Base-by-base conservation (phyloP, 345 rosid genomes). In the Trapa incisa region DNA sequence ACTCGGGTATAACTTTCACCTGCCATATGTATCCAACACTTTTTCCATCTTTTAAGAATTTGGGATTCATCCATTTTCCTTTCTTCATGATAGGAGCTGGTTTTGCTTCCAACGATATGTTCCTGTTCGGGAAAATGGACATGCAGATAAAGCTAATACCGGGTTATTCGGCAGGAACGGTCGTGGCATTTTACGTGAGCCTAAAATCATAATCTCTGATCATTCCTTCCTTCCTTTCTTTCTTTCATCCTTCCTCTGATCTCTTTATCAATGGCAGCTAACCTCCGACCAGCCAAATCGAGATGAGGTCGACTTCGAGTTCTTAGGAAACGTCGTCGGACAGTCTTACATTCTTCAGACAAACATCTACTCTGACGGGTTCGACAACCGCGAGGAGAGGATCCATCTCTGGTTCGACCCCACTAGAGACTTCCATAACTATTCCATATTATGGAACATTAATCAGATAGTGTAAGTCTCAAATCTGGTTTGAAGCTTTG, bases 371-470 rank as follows among this genome's bases (percentile, higher is more conserved):
- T 86, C 81, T 0, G 80, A 89, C 65, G 98, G 97, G 61, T 56
- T 75, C 56, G 96, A 81, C 73, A 68, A 88, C 65, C 83, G 93
- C 3, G 97, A 89, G 52, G 88, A 89, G 74, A 86, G 98, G 75
- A 76, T 87, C 65, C 74, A 75, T 72, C 84, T 89, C n/a, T 92
- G 98, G 98, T 92, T 92, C 68, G 96, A 92, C 73, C 96, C 98
- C 47, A 83, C 96, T 0, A 77, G 68, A 1, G 78, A 84, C 14
- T 89, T 88, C 75, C 98, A 92, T 64, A 92, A 75, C 8, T 92
- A 92, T 70, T 81, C 98, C 37, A 53, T 89, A 45, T 56, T 86
- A 14, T 92, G 98, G 98, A 92, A 92, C 77, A 78, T 84, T 77
- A 73, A 88, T 77, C 96, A 92, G 67, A 83, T 89, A 75, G 84